Conservation (phyloP, 2,329 filamentous ascomycete genomes). For the Bipolaris victoriae region DNA sequence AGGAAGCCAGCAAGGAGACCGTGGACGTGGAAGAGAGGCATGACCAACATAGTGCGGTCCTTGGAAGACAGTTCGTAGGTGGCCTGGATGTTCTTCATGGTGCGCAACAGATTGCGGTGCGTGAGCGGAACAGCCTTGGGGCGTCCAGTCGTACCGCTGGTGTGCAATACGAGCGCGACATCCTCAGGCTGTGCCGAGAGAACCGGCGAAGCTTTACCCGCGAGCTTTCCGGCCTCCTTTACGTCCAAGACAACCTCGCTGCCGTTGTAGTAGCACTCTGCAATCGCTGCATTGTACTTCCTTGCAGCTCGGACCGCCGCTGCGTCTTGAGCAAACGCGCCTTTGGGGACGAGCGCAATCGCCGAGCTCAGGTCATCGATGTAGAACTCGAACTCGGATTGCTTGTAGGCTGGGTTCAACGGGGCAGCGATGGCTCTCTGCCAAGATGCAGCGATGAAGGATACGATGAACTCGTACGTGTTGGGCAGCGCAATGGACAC, state of each 20-base stretch:
- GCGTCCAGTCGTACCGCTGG: constrained; percentile 81
- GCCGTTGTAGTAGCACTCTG: constrained; percentile 82
- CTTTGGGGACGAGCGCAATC: constrained; percentile 75
- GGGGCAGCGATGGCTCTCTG: constrained; percentile 84
- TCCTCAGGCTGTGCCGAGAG: constrained; percentile 73
- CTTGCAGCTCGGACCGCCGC: constrained; percentile 77
- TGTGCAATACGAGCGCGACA: constrained; percentile 81
- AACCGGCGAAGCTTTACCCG: constrained; percentile 57
- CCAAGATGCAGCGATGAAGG: constrained; percentile 85
- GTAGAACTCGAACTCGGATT: constrained; percentile 90
- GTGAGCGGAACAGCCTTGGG: constrained; percentile 84
- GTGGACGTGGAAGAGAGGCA: constrained; percentile 91
- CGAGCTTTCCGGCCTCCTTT: constrained; percentile 74
- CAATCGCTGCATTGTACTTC: constrained; percentile 82
- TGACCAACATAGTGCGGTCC: constrained; percentile 84
- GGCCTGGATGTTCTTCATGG: constrained; percentile 80
- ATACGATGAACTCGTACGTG: constrained; percentile 86
- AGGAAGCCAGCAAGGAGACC: constrained; percentile 85
- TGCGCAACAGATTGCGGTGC: constrained; percentile 79
- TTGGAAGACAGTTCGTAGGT: constrained; percentile 74
- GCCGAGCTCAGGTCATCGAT: constrained; percentile 85
- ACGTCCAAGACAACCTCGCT: constrained; percentile 76
- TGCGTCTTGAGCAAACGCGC: constrained; percentile 69
- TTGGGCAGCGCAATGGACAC: constrained; percentile 86
- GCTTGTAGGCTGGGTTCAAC: constrained; percentile 87